These are phyloP conservation scores for Arabis alpina DNA, from an alignment of 345 rosid species.

Conservation along the genomic window DNA sequence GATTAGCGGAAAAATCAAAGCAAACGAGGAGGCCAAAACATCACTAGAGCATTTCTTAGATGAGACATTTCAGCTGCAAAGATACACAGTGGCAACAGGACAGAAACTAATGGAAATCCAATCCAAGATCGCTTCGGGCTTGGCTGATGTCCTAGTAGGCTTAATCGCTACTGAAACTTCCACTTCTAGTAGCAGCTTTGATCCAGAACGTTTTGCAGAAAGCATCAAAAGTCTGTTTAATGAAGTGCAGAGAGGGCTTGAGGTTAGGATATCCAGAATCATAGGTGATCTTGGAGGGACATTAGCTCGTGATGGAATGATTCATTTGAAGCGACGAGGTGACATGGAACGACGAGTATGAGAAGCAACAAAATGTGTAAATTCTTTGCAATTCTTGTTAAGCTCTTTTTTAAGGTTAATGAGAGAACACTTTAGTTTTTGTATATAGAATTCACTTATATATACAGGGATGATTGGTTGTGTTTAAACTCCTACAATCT, in stretches of 20 bases:
- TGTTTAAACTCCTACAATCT: slow-evolving; percentile 4
- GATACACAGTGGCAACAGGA: slow-evolving; percentile 83
- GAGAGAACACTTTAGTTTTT: slow-evolving; percentile 2
- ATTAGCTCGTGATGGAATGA: slow-evolving; percentile 87
- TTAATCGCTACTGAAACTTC: slow-evolving; percentile 50
- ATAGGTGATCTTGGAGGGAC: slow-evolving; percentile 93
- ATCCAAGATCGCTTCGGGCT: slow-evolving; percentile 62
- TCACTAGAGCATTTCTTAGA: slow-evolving; percentile 73
- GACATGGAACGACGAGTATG: slow-evolving; percentile 20
- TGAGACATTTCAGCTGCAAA: slow-evolving; percentile 87
- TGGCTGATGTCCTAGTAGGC: slow-evolving; percentile 50
- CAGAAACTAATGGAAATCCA: slow-evolving; percentile 82
- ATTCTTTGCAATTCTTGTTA: slow-evolving; percentile 4
- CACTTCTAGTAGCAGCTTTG: slow-evolving; percentile 47
- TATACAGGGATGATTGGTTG: neutral
- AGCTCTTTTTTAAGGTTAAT: slow-evolving; percentile 17
- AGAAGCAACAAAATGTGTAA: slow-evolving; percentile 27
- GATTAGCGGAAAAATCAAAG: slow-evolving; percentile 38
- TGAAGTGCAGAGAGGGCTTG: slow-evolving; percentile 91
- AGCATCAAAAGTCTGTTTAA: slow-evolving; percentile 62
- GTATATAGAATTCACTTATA: slow-evolving; percentile 23
- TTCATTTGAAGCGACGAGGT: slow-evolving; percentile 51
- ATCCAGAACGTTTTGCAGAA: slow-evolving; percentile 71
- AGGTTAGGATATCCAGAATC: slow-evolving; percentile 81
- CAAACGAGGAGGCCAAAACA: slow-evolving; percentile 51